A percentile compares a stretch with the other conserved stretches of the same genome.
phyloP scores from a whole-genome alignment of 257 asterid genomes.

The Ophiorrhiza pumila region DNA sequence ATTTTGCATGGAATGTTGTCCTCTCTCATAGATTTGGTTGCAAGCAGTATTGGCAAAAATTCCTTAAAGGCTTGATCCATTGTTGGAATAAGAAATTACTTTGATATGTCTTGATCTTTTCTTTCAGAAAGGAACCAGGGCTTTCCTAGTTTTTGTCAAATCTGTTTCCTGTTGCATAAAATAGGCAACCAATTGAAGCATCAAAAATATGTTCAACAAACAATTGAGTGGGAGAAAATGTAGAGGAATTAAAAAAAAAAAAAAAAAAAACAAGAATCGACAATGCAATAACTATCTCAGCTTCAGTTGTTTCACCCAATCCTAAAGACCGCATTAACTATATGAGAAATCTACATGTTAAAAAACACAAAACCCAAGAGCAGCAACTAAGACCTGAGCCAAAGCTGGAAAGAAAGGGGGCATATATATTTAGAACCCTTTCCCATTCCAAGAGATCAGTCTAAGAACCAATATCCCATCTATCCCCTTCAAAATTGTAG shows the following conservation, averaged over 20 bases:
- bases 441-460: too few relatives aligned
- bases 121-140: not conserved
- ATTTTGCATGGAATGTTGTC: slow-evolving; percentile 68
- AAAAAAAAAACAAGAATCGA: not conserved
- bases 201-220: too few relatives aligned
- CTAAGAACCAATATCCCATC: too few relatives aligned
- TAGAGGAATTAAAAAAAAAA: too few relatives aligned
- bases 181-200: not conserved
- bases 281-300: not conserved
- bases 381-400: too few relatives aligned
- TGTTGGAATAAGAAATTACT: not conserved
- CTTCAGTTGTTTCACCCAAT: not conserved
- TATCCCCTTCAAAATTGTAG: too few relatives aligned
- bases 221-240: not conserved
- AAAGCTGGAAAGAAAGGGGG: too few relatives aligned
- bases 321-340: not conserved
- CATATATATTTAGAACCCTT: too few relatives aligned
- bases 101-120: not conserved
- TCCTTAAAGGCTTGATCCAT: slow-evolving; percentile 43
- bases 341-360: not conserved
- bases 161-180: not conserved
- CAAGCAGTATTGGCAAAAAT: slow-evolving; percentile 38
- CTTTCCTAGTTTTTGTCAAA: not conserved
- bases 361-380: not conserved
- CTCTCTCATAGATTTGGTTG: slow-evolving; percentile 35